phyloP scores from a whole-genome alignment of 2,329 filamentous ascomycete genomes.

The Pseudogymnoascus sp. region DNA sequence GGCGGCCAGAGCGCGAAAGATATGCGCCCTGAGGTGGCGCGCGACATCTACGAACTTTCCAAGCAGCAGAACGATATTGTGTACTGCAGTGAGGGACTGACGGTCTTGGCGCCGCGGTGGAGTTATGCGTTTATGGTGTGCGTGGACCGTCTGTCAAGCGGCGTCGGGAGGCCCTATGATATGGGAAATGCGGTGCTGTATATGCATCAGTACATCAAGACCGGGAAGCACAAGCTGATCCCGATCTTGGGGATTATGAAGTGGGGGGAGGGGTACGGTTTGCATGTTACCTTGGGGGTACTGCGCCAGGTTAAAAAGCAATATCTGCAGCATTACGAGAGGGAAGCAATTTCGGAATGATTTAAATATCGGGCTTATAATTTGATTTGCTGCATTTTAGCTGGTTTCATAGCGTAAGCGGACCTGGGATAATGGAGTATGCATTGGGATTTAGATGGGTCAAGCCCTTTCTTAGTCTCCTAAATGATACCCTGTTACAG shows the following conservation, averaged over 20 bases:
- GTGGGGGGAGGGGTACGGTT: background rate
- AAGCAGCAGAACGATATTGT: background rate
- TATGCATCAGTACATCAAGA: background rate
- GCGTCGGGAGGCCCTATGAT: background rate
- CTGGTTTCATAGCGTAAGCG: background rate
- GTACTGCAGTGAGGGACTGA: background rate
- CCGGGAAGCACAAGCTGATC: background rate
- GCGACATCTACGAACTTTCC: background rate
- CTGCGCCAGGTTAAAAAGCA: background rate
- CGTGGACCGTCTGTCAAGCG: background rate
- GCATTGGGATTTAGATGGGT: background rate
- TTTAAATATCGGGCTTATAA: background rate
- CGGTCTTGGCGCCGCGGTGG: background rate
- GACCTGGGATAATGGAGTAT: background rate
- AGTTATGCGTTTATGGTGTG: background rate
- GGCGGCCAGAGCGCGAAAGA: background rate
- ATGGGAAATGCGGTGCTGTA: background rate
- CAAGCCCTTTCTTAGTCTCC: background rate
- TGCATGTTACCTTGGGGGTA: background rate
- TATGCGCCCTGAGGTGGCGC: background rate
- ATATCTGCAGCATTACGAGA: background rate
- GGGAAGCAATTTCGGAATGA: background rate
- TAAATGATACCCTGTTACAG: background rate
- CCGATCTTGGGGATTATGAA: constrained; percentile 1
- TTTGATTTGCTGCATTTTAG: background rate